These are phyloP conservation scores for Diutina neorugosa DNA, from an alignment of 1,139 yeast species.

Conservation along the genomic window DNA sequence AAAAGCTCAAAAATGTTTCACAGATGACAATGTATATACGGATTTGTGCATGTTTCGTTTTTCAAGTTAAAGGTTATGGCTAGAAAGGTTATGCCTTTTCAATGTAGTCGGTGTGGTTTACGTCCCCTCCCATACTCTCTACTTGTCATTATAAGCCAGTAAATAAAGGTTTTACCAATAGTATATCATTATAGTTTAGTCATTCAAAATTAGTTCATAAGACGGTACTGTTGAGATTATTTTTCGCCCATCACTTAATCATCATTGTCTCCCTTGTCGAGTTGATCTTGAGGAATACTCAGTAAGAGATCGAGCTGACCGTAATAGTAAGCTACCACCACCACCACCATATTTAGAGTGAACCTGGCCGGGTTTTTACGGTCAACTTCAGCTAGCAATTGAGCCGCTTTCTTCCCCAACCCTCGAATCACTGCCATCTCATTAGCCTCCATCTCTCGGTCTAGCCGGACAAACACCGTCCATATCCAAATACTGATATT, in stretches of 20 bases:
- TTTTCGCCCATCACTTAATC: not conserved
- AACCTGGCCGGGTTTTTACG: not conserved
- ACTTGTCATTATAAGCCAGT: too few species aligned
- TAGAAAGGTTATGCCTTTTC: too few species aligned
- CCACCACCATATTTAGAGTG: not conserved
- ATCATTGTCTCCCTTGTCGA: not conserved
- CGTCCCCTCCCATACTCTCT: too few species aligned
- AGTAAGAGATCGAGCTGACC: not conserved
- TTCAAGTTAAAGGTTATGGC: not conserved
- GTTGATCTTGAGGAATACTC: not conserved
- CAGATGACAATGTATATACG: not conserved
- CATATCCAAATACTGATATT: not conserved
- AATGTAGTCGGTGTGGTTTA: too few species aligned
- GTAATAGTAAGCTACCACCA: not conserved
- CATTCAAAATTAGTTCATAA: too few species aligned
- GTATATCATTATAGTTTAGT: too few species aligned
- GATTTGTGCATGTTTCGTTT: not conserved
- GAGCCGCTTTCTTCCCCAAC: not conserved
- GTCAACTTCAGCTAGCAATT: not conserved
- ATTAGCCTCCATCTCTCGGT: conserved; percentile 2
- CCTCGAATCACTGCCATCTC: not conserved
- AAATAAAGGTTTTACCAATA: too few species aligned
- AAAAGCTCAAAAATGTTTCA: not conserved
- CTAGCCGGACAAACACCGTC: conserved; percentile 3
- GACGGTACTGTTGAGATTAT: too few species aligned